These are phyloP conservation scores for Xylaria curta DNA, from an alignment of 495 filamentous ascomycete species.

Conservation along the genomic window DNA sequence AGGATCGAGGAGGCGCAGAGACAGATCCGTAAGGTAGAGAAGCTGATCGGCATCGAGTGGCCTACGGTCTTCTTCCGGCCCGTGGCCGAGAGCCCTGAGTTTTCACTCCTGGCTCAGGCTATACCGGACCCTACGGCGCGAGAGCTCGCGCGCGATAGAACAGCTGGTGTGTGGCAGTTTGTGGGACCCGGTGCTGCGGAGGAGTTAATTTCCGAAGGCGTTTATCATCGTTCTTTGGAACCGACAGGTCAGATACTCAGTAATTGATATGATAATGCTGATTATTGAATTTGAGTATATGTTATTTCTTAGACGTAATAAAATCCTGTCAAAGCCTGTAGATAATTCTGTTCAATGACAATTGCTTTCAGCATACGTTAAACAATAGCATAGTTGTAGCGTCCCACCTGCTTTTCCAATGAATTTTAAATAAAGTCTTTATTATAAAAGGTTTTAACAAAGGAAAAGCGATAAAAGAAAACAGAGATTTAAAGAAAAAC, in stretches of 20 bases:
- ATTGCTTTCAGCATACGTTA: neutral
- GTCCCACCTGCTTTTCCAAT: neutral
- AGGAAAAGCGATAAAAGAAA: neutral
- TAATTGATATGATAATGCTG: neutral
- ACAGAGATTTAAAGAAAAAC: neutral
- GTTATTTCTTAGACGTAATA: neutral
- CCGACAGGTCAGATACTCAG: slow-evolving; percentile 27
- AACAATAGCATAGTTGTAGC: neutral
- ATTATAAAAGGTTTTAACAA: neutral
- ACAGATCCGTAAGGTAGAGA: slow-evolving; percentile 67
- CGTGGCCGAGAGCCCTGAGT: slow-evolving; percentile 27
- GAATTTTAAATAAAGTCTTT: neutral
- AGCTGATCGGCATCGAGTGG: slow-evolving; percentile 60
- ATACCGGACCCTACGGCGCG: slow-evolving; percentile 22
- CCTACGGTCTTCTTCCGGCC: slow-evolving; percentile 60
- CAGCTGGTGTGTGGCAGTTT: slow-evolving; percentile 37
- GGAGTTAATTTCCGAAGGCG: slow-evolving; percentile 25
- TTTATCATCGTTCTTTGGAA: slow-evolving; percentile 44
- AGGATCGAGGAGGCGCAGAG: slow-evolving; percentile 52
- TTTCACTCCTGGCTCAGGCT: slow-evolving; percentile 22
- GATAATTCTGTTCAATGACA: neutral
- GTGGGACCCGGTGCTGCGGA: slow-evolving; percentile 27
- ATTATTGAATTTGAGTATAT: neutral
- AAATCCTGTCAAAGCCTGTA: neutral
- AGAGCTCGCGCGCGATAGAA: slow-evolving; percentile 59